Conservation (phyloP, 371 early-diverging fungal genomes). For the Cokeromyces recurvatus region DNA sequence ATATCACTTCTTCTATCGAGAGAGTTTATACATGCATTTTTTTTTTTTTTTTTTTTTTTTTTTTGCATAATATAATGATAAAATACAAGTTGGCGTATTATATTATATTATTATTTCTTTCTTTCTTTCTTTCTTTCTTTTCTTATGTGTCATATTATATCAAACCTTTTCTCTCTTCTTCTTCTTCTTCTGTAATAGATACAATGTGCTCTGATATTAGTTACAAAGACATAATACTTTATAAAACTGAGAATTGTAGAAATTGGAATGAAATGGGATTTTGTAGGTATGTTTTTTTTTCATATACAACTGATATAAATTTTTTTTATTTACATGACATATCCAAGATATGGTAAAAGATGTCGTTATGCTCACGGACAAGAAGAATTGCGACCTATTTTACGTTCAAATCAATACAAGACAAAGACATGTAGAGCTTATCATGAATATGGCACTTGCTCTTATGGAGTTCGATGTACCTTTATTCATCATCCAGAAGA, state of each 20-base stretch:
- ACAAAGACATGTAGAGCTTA: conserved; percentile 80
- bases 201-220: conserved; percentile 4
- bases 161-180: neutral
- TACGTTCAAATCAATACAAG: conserved; percentile 90
- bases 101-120: neutral
- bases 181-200: neutral
- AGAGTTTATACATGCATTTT: too few species aligned
- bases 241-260: conserved; percentile 93
- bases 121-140: too few species aligned
- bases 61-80: too few species aligned
- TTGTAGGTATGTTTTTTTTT: conserved; percentile 55
- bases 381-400: conserved; percentile 71
- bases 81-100: neutral
- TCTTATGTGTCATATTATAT: too few species aligned
- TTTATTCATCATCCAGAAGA: conserved; percentile 67
- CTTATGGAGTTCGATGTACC: conserved; percentile 88
- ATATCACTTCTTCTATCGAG: too few species aligned
- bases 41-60: too few species aligned
- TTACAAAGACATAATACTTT: conserved; percentile 63
- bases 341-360: conserved; percentile 70
- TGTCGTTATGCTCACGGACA: conserved; percentile 93
- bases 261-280: conserved; percentile 73
- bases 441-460: conserved; percentile 83
- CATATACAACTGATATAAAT: too few species aligned
- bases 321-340: too few species aligned